Conservation (phyloP, 1,139 yeast species). For the Lodderomyces orthopsilosis region DNA sequence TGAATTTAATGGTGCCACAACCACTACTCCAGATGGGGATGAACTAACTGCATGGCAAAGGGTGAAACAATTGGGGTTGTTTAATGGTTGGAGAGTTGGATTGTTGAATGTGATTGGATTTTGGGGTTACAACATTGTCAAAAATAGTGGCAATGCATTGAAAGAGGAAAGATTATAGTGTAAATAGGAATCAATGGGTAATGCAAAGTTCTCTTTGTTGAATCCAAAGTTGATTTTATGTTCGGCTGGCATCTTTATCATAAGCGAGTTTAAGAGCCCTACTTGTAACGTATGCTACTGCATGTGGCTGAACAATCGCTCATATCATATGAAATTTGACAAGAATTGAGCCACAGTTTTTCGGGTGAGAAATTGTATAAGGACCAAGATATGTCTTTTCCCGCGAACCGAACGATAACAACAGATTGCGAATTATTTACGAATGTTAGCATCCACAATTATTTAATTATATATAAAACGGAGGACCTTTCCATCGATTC, state of each 20-base stretch:
- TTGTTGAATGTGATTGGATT: constrained; percentile 74
- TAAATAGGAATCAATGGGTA: background rate
- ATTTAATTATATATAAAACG: background rate
- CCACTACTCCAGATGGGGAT: constrained; percentile 8
- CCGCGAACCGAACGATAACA: background rate
- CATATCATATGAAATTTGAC: background rate
- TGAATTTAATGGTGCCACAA: constrained; percentile 32
- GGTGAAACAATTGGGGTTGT: constrained; percentile 43
- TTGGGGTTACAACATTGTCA: constrained; percentile 74
- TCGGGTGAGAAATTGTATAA: too few relatives aligned
- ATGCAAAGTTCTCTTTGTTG: background rate
- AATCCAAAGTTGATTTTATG: too few relatives aligned
- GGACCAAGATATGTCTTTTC: background rate
- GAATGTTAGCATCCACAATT: background rate
- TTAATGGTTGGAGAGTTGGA: constrained; percentile 92
- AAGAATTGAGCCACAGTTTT: constrained; percentile 5
- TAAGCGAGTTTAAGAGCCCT: too few relatives aligned
- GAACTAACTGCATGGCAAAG: constrained; percentile 16
- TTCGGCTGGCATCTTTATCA: too few relatives aligned
- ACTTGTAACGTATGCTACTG: too few relatives aligned
- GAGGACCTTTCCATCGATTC: too few relatives aligned
- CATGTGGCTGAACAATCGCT: background rate
- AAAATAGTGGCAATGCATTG: constrained; percentile 47
- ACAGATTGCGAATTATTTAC: background rate
- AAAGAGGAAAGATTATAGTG: constrained; percentile 35